Evolutionary conservation across 179 eudicot genomes (phyloP).

Genomic region (Dionaea muscipula): DNA sequence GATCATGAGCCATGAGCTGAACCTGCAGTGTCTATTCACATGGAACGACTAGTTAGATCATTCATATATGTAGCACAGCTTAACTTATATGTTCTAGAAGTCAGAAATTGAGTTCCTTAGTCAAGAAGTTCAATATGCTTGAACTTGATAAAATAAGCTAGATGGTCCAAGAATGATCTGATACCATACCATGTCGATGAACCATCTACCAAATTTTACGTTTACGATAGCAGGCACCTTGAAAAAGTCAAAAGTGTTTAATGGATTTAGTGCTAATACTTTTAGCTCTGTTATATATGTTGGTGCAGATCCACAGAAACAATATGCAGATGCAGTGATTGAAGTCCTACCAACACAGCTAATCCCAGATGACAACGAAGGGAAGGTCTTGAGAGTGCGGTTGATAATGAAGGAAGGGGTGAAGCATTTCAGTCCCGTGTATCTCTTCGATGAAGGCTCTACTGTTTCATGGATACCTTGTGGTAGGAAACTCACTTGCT

Average conservation of each 20-base stretch:
- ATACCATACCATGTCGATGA: too few species aligned
- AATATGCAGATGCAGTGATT: constrained; percentile 87
- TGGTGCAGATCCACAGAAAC: constrained; percentile 80
- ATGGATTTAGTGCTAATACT: not conserved
- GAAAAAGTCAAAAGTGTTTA: not conserved
- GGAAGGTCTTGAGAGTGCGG: constrained; percentile 88
- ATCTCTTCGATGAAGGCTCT: constrained; percentile 96
- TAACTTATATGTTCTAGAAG: too few species aligned
- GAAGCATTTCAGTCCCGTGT: constrained; percentile 73
- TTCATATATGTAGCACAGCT: too few species aligned
- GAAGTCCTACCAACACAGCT: constrained; percentile 92
- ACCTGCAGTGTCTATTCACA: not conserved
- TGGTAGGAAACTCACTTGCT: constrained; percentile 83
- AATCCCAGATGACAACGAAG: constrained; percentile 84
- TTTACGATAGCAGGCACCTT: too few species aligned
- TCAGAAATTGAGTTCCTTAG: too few species aligned
- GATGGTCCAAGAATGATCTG: too few species aligned
- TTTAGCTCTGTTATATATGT: not conserved
- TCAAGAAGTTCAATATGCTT: too few species aligned
- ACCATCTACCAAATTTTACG: too few species aligned
- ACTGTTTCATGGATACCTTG: constrained; percentile 91
- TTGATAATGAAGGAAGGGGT: constrained; percentile 92
- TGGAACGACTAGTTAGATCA: too few species aligned
- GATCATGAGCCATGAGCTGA: not conserved
- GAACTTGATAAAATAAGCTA: too few species aligned